Evolutionary conservation across 352 stramenopile genomes (phyloP).

Genomic region (Globisporangium paddicum): DNA sequence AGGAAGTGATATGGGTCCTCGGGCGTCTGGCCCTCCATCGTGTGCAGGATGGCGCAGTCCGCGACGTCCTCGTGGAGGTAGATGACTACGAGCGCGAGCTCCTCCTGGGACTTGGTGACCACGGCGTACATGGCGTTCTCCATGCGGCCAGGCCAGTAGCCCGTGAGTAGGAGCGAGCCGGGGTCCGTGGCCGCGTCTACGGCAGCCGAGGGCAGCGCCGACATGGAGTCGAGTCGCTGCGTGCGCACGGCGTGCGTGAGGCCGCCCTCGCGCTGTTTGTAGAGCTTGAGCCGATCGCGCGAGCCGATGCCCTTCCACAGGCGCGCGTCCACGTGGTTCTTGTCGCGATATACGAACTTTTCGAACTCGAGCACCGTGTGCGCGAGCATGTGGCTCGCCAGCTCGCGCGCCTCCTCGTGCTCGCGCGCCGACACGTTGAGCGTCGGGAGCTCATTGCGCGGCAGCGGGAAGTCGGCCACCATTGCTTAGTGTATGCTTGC

Average conservation of each 20-base stretch:
- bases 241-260: conserved; percentile 22
- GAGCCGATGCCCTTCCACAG: conserved; percentile 38
- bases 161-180: conserved; percentile 38
- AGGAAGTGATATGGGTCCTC: conserved; percentile 53
- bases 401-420: conserved; percentile 26
- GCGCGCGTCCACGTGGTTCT: conserved; percentile 29
- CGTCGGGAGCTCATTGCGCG: conserved; percentile 36
- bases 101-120: conserved; percentile 47
- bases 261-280: conserved; percentile 31
- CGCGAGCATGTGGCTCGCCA: conserved; percentile 38
- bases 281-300: conserved; percentile 48
- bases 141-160: conserved; percentile 36
- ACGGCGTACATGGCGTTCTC: conserved; percentile 54
- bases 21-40: conserved; percentile 38
- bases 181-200: conserved; percentile 23
- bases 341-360: conserved; percentile 26
- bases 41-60: conserved; percentile 56
- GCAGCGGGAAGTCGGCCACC: conserved; percentile 35
- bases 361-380: conserved; percentile 48
- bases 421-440: conserved; percentile 35
- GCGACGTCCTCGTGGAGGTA: conserved; percentile 61
- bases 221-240: conserved; percentile 19
- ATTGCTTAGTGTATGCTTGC: not conserved
- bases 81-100: conserved; percentile 46
- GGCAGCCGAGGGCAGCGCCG: conserved; percentile 23